Conservation (phyloP, 805 yeast species). For the Wickerhamiella sorbophila region DNA sequence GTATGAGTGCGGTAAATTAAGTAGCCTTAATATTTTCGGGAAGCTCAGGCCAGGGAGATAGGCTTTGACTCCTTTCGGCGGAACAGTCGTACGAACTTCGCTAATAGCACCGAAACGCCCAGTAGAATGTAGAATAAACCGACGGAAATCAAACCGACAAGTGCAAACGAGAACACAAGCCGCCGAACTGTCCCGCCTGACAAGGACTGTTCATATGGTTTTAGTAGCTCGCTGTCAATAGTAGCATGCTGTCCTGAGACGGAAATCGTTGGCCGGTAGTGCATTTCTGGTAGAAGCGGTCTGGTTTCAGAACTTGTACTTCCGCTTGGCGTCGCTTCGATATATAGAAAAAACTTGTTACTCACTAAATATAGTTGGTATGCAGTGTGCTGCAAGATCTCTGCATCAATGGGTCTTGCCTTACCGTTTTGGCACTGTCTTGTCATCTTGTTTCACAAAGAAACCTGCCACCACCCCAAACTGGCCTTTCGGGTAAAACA, state of each 20-base stretch:
- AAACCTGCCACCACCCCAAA: too few relatives aligned
- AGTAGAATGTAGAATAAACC: not conserved
- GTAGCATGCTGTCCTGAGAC: not conserved
- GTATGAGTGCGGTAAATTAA: too few relatives aligned
- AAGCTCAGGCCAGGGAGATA: not conserved
- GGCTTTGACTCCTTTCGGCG: not conserved
- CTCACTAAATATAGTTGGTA: too few relatives aligned
- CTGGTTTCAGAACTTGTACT: not conserved
- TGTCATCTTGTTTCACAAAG: too few relatives aligned
- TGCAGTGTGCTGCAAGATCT: too few relatives aligned
- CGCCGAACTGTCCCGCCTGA: not conserved
- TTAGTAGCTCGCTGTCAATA: not conserved
- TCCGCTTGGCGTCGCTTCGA: too few relatives aligned
- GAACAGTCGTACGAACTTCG: not conserved
- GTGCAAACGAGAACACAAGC: not conserved
- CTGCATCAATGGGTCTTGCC: too few relatives aligned
- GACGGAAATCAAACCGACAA: not conserved
- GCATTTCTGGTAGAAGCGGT: not conserved
- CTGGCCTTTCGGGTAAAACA: too few relatives aligned
- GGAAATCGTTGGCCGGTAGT: not conserved
- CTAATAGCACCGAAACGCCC: not conserved
- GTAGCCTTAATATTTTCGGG: too few relatives aligned
- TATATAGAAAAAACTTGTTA: too few relatives aligned
- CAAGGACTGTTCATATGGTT: too few relatives aligned
- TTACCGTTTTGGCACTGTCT: too few relatives aligned